Conservation (phyloP, 306 rosid genomes). For the Vicia faba region DNA sequence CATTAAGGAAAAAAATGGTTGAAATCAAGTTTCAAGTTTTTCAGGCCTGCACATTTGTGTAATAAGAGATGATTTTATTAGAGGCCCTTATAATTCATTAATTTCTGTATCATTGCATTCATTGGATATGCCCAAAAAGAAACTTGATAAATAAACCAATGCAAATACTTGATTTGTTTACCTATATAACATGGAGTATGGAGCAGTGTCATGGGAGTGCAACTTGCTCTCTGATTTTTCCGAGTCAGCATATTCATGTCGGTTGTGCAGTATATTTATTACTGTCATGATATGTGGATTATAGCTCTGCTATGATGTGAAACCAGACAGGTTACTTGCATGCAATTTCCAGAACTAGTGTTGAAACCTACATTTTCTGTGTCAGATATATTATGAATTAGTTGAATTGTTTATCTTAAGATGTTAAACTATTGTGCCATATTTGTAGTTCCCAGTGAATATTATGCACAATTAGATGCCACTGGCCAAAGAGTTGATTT, state of each 20-base stretch:
- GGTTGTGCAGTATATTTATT: background rate
- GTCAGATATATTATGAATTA: no score
- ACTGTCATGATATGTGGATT: no score
- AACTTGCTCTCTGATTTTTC: slow-evolving; percentile 29
- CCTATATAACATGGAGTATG: slow-evolving; percentile 7
- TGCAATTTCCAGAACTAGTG: no score
- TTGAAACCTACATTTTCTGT: no score
- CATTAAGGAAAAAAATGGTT: slow-evolving; percentile 16
- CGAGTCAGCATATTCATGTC: slow-evolving; percentile 6
- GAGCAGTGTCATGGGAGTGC: slow-evolving; percentile 12
- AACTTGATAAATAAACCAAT: background rate
- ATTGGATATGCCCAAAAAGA: slow-evolving; percentile 10
- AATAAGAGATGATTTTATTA: background rate
- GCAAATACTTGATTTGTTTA: slow-evolving; percentile 24
- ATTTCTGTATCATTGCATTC: slow-evolving; percentile 23
- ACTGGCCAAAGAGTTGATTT: slow-evolving; percentile 87
- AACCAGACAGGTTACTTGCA: no score
- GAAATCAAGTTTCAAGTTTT: background rate
- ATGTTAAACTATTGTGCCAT: slow-evolving; percentile 29
- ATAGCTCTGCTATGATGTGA: no score
- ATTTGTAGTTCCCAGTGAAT: slow-evolving; percentile 84
- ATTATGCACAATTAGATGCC: slow-evolving; percentile 90
- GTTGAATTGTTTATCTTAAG: background rate
- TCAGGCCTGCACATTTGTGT: background rate
- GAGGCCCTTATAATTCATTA: slow-evolving; percentile 25